Conservation (phyloP, 176 grass and related monocot genomes). For the Phyllostachys edulis region DNA sequence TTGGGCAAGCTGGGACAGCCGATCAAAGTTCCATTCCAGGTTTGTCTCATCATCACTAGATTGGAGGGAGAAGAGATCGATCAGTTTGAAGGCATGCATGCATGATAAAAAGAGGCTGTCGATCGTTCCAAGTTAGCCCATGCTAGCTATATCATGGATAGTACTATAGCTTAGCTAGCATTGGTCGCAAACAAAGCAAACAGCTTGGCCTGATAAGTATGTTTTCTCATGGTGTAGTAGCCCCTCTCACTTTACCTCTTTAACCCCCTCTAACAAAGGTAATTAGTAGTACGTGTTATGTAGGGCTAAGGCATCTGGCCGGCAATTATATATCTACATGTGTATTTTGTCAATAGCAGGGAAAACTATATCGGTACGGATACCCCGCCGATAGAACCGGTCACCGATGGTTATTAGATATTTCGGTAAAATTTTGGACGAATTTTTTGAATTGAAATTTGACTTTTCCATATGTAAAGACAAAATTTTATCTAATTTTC, state of each 20-base stretch:
- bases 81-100: background rate
- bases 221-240: background rate
- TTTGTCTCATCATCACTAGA: slow-evolving; percentile 21
- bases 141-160: background rate
- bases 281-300: background rate
- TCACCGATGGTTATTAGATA: too few species aligned
- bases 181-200: background rate
- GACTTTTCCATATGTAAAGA: too few species aligned
- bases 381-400: too few species aligned
- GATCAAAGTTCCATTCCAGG: slow-evolving; percentile 43
- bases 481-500: too few species aligned
- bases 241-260: background rate
- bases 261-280: background rate
- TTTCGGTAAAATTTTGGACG: too few species aligned
- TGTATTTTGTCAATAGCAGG: background rate
- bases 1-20: slow-evolving; percentile 15
- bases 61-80: background rate
- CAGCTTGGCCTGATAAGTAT: slow-evolving; percentile 12
- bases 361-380: too few species aligned
- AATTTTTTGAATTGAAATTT: too few species aligned
- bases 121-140: background rate
- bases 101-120: background rate
- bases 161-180: background rate
- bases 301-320: too few species aligned
- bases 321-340: too few species aligned